A percentile compares a stretch with the other conserved stretches of the same genome.
phyloP scores from a whole-genome alignment of 148 eudicot species.

The Nepenthes mirabilis region DNA sequence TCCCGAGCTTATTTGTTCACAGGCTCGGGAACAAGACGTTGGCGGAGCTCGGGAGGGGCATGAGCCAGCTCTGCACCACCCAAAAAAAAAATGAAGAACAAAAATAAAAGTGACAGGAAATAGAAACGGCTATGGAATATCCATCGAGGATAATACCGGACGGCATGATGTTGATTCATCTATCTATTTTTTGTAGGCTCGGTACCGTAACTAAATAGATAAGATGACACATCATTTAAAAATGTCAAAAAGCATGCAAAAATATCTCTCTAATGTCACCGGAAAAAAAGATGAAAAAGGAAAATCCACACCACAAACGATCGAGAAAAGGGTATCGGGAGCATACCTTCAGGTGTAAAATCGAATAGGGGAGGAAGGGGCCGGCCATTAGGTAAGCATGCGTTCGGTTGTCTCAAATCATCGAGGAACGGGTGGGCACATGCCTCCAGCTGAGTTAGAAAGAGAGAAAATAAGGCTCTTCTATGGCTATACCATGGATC shows the following conservation, averaged over 20 bases:
- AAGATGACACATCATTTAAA: too few species aligned
- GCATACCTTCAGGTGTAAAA: constrained; percentile 71
- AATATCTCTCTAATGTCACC: too few species aligned
- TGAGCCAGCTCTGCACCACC: constrained; percentile 51
- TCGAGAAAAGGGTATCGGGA: neutral
- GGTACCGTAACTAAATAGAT: too few species aligned
- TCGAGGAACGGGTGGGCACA: constrained; percentile 95
- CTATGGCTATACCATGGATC: too few species aligned
- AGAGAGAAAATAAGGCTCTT: neutral
- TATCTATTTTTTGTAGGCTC: too few species aligned
- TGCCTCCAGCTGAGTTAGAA: constrained; percentile 75
- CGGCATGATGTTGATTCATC: too few species aligned
- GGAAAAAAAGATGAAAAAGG: too few species aligned
- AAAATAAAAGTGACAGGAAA: neutral
- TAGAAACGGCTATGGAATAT: neutral
- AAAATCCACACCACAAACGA: neutral
- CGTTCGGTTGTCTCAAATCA: constrained; percentile 64
- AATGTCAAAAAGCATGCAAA: too few species aligned
- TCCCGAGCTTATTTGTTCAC: constrained; percentile 23
- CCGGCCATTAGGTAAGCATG: constrained; percentile 64
- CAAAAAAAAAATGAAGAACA: neutral
- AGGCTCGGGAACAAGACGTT: constrained; percentile 56
- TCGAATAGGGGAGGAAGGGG: constrained; percentile 71
- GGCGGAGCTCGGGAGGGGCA: constrained; percentile 52
- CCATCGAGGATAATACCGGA: too few species aligned